phyloP scores from a whole-genome alignment of 495 filamentous ascomycete species.

The Penicillium coprophilum region DNA sequence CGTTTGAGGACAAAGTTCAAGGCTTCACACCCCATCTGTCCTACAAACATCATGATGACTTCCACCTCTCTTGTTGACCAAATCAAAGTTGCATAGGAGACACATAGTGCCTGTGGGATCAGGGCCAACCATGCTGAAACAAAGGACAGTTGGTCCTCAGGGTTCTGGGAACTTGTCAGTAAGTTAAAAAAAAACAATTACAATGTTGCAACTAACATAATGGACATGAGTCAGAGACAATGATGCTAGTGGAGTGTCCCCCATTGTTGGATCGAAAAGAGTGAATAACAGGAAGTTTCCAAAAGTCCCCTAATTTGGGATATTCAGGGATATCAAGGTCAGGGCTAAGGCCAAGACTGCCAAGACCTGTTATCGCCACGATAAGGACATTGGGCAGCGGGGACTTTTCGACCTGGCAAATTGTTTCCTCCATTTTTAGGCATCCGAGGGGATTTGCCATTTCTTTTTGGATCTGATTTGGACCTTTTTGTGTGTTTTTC shows the following conservation, averaged over 20 bases:
- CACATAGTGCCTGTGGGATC: slow-evolving; percentile 83
- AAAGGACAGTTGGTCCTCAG: slow-evolving; percentile 79
- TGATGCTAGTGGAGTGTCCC: slow-evolving; percentile 75
- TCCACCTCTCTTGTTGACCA: slow-evolving; percentile 91
- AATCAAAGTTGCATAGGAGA: slow-evolving; percentile 84
- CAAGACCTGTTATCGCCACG: background rate
- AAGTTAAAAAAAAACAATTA: background rate
- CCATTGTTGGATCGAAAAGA: slow-evolving; percentile 46
- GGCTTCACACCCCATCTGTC: slow-evolving; percentile 91
- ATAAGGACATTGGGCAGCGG: background rate
- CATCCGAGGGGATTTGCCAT: background rate
- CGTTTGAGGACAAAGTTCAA: slow-evolving; percentile 89
- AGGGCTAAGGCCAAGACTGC: background rate
- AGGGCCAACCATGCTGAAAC: slow-evolving; percentile 91
- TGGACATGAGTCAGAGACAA: slow-evolving; percentile 93
- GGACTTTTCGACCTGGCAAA: background rate
- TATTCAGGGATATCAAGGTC: background rate
- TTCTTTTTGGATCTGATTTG: slow-evolving; percentile 9
- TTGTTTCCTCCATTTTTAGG: background rate
- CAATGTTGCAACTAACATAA: slow-evolving; percentile 61
- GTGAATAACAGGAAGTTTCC: background rate
- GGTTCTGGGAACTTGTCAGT: slow-evolving; percentile 65
- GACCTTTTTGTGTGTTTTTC: slow-evolving; percentile 1
- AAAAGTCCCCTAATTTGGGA: background rate
- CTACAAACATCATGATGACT: slow-evolving; percentile 83